These are phyloP conservation scores for Prunus mira DNA, from an alignment of 306 rosid species.

Conservation along the genomic window DNA sequence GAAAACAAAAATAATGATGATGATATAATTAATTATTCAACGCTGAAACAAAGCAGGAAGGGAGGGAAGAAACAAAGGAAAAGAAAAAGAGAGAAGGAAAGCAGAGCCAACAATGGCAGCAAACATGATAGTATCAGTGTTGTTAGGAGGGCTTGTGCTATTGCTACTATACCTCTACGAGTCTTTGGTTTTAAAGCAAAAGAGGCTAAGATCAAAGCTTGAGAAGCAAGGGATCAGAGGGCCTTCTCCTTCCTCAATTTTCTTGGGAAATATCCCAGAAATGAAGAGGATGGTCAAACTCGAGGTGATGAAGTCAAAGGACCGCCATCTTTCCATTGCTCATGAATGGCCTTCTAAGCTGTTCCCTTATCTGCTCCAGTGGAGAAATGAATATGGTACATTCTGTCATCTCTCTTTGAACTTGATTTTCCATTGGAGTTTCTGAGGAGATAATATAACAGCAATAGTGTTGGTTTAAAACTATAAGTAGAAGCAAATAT, in stretches of 20 bases:
- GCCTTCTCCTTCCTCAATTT: constrained; percentile 41
- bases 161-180: constrained; percentile 24
- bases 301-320: background rate
- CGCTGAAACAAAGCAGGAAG: background rate
- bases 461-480: background rate
- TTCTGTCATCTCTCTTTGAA: background rate
- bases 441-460: background rate
- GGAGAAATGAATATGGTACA: constrained; percentile 56
- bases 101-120: background rate
- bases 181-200: constrained; percentile 33
- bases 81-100: background rate
- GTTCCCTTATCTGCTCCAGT: constrained; percentile 44
- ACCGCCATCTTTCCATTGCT: constrained; percentile 10
- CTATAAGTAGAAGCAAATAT: background rate
- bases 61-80: background rate
- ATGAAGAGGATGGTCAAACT: constrained; percentile 31
- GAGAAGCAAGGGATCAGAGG: constrained; percentile 61
- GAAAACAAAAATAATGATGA: no score
- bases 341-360: constrained; percentile 46
- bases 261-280: constrained; percentile 53
- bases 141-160: constrained; percentile 26
- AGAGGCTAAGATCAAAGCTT: constrained; percentile 44
- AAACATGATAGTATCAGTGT: constrained; percentile 2
- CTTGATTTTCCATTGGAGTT: background rate
- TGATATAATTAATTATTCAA: no score